A percentile compares a stretch with the other conserved stretches of the same genome.
phyloP scores from a whole-genome alignment of 768 basidiomycete genomes.

The Russula emetica region DNA sequence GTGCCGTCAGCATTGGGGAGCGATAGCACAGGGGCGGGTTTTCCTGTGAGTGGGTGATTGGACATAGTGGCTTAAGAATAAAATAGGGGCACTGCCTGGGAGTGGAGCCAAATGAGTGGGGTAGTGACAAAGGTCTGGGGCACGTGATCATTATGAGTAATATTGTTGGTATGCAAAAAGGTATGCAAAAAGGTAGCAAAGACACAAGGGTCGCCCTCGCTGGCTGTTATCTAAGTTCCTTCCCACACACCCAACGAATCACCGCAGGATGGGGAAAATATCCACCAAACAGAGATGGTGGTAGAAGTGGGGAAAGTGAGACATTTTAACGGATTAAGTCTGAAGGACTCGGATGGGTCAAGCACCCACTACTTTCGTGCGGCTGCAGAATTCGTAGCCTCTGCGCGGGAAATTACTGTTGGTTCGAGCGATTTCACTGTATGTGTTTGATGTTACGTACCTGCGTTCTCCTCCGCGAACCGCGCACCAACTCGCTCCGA shows the following conservation, averaged over 20 bases:
- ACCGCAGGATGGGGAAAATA: not conserved
- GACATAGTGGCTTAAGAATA: constrained; percentile 14
- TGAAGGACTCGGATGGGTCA: not conserved
- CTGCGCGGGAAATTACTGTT: constrained; percentile 29
- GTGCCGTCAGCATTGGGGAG: constrained; percentile 63
- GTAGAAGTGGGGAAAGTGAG: not conserved
- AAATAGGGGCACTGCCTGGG: not conserved
- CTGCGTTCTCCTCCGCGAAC: constrained; percentile 89
- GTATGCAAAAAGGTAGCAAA: not conserved
- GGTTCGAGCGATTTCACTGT: not conserved
- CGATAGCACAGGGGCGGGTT: constrained; percentile 61
- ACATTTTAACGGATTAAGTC: constrained; percentile 4
- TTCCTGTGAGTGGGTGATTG: constrained; percentile 50
- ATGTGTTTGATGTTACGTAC: constrained; percentile 44
- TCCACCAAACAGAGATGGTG: not conserved
- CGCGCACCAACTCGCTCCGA: constrained; percentile 89
- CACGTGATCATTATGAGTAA: not conserved
- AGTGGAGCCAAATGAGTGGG: not conserved
- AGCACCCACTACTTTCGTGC: constrained; percentile 32
- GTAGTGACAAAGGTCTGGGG: not conserved
- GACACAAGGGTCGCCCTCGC: not conserved
- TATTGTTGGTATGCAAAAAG: no score
- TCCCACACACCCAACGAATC: not conserved
- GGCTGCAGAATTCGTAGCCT: constrained; percentile 39
- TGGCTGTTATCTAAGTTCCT: not conserved